A percentile compares a stretch with the other conserved stretches of the same genome.
phyloP scores from a whole-genome alignment of 352 stramenopile species.

The Pythium dissotocum region DNA sequence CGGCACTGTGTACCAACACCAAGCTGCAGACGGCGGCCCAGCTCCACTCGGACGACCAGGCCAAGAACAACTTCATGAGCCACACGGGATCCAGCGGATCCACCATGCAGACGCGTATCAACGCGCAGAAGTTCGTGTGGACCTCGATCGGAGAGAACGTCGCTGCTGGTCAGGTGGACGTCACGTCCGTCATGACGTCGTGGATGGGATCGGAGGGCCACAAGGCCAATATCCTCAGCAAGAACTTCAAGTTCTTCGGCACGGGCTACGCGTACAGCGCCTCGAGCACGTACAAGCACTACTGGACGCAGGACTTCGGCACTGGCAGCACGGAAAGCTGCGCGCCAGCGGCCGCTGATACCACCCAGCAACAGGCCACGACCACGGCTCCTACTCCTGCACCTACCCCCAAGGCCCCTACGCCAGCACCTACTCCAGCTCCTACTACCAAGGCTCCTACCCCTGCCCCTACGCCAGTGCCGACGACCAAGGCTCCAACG shows the following conservation, averaged over 20 bases:
- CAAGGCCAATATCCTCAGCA: background rate
- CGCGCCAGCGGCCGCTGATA: background rate
- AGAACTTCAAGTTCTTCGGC: background rate
- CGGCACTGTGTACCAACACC: slow-evolving; percentile 40
- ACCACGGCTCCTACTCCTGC: background rate
- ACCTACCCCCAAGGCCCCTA: background rate
- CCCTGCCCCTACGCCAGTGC: background rate
- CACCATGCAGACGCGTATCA: slow-evolving; percentile 40
- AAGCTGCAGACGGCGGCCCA: slow-evolving; percentile 30
- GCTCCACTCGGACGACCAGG: slow-evolving; percentile 44
- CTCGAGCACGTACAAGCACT: slow-evolving; percentile 39
- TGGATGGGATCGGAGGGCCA: slow-evolving; percentile 30
- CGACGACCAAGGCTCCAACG: background rate
- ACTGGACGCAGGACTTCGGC: slow-evolving; percentile 64
- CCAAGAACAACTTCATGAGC: slow-evolving; percentile 40
- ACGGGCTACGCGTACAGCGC: background rate
- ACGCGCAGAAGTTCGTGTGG: slow-evolving; percentile 33
- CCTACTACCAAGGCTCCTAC: background rate
- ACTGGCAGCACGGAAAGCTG: background rate
- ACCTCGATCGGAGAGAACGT: slow-evolving; percentile 28
- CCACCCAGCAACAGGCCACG: background rate
- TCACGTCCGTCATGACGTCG: slow-evolving; percentile 21
- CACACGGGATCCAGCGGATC: slow-evolving; percentile 50
- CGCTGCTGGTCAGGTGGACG: slow-evolving; percentile 22
- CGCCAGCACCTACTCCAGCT: background rate